phyloP scores from a whole-genome alignment of 768 basidiomycete genomes.

The Amanita phalloides region DNA sequence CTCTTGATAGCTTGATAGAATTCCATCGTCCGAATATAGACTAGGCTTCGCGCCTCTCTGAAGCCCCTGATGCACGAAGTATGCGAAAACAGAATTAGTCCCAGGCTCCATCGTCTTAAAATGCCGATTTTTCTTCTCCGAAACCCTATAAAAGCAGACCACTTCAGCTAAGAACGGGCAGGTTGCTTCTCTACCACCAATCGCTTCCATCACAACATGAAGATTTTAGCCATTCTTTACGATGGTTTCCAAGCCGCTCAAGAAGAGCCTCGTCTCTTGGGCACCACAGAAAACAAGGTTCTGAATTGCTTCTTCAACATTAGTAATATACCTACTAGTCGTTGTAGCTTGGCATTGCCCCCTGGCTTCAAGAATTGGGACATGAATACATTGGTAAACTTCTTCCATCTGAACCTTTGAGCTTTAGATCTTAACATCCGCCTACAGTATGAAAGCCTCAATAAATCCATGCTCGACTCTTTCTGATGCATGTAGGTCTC shows the following conservation, averaged over 20 bases:
- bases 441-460: neutral
- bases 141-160: constrained; percentile 3
- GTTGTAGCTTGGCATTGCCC: constrained; percentile 54
- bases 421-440: neutral
- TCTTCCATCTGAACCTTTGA: constrained; percentile 1
- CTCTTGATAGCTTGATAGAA: too few relatives aligned
- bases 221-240: constrained; percentile 73
- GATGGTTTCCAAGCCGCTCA: constrained; percentile 53
- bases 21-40: too few relatives aligned
- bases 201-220: neutral
- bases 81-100: too few relatives aligned
- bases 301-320: neutral
- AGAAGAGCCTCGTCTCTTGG: constrained; percentile 66
- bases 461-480: neutral
- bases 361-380: constrained; percentile 61
- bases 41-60: too few relatives aligned
- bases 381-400: constrained; percentile 63
- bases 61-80: too few relatives aligned
- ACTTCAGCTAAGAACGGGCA: neutral
- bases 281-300: constrained; percentile 75
- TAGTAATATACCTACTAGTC: constrained; percentile 1
- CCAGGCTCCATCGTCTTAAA: neutral
- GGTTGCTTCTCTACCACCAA: neutral
- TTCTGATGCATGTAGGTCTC: constrained; percentile 38
- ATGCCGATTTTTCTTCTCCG: neutral